Percentiles rank a stretch among this genome's conserved stretches.
Evolutionary conservation across 2,329 filamentous ascomycete genomes (phyloP).

Genomic region (Aspergillus piperis): DNA sequence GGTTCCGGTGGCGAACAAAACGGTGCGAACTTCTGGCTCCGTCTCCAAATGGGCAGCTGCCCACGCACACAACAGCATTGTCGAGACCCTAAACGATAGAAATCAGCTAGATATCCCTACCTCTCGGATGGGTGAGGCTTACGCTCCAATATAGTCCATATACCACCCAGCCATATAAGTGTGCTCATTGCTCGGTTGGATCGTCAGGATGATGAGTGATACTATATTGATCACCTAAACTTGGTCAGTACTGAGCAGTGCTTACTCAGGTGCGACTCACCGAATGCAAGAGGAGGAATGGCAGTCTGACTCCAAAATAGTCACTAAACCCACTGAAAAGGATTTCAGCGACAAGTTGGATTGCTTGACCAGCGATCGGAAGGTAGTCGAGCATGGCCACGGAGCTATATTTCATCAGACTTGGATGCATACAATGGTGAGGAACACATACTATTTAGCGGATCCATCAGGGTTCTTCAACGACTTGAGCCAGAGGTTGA

Average conservation of each 20-base stretch:
- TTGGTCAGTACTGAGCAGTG: background rate
- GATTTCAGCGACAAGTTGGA: conserved; percentile 9
- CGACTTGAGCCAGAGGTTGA: conserved; percentile 12
- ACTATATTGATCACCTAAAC: conserved; percentile 6
- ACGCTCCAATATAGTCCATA: conserved; percentile 12
- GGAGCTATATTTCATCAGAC: background rate
- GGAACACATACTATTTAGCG: background rate
- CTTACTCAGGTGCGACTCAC: background rate
- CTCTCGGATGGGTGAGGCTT: background rate
- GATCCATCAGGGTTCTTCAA: conserved; percentile 5
- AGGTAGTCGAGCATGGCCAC: conserved; percentile 10
- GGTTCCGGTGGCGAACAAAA: conserved; percentile 10
- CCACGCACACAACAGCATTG: conserved; percentile 13
- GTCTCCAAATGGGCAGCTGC: conserved; percentile 9
- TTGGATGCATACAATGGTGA: too few relatives aligned
- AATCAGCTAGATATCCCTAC: background rate
- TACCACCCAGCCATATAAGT: conserved; percentile 13
- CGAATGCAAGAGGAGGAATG: background rate
- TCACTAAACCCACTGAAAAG: conserved; percentile 9
- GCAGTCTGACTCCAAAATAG: conserved; percentile 2
- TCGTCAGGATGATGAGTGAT: conserved; percentile 2
- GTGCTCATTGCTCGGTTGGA: conserved; percentile 8
- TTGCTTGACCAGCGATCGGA: conserved; percentile 7
- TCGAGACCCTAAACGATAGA: background rate
- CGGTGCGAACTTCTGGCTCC: conserved; percentile 9